Evolutionary conservation across 2,329 filamentous ascomycete genomes (phyloP).

Genomic region (Fusarium gaditjirri): DNA sequence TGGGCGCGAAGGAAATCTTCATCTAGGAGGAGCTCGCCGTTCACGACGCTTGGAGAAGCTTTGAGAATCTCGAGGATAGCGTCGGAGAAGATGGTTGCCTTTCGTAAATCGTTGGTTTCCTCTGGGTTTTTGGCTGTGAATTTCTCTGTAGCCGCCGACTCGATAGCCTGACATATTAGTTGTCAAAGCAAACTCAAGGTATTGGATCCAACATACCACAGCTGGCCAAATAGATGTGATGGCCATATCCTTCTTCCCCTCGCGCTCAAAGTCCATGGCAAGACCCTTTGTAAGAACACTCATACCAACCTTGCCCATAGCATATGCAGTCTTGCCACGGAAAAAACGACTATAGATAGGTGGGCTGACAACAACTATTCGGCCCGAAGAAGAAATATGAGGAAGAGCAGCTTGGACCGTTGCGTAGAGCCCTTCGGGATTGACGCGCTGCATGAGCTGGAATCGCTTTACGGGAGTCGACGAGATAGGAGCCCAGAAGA

Average conservation of each 20-base stretch:
- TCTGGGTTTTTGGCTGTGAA: constrained; percentile 57
- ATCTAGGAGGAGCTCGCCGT: constrained; percentile 78
- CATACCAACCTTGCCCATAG: constrained; percentile 83
- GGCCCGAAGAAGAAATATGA: constrained; percentile 66
- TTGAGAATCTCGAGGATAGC: constrained; percentile 78
- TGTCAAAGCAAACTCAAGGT: neutral
- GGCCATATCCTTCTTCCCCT: constrained; percentile 74
- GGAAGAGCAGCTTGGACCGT: constrained; percentile 76
- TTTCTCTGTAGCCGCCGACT: constrained; percentile 77
- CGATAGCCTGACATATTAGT: constrained; percentile 62
- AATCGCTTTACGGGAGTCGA: constrained; percentile 81
- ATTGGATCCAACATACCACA: constrained; percentile 58
- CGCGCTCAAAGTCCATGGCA: constrained; percentile 81
- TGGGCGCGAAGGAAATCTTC: constrained; percentile 81
- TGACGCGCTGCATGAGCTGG: constrained; percentile 80
- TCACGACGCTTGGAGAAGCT: constrained; percentile 69
- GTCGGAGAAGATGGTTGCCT: constrained; percentile 80
- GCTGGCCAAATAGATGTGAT: constrained; percentile 88
- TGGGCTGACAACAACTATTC: constrained; percentile 82
- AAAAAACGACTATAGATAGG: constrained; percentile 90
- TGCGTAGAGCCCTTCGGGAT: constrained; percentile 80
- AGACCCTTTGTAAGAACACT: constrained; percentile 82
- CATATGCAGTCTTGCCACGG: constrained; percentile 86
- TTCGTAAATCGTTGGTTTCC: constrained; percentile 69
- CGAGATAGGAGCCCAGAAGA: constrained; percentile 83